A percentile compares a stretch with the other conserved stretches of the same genome.
These are phyloP conservation scores for Camillea tinctor DNA, from an alignment of 2,329 filamentous ascomycete genomes.

Conservation along the genomic window DNA sequence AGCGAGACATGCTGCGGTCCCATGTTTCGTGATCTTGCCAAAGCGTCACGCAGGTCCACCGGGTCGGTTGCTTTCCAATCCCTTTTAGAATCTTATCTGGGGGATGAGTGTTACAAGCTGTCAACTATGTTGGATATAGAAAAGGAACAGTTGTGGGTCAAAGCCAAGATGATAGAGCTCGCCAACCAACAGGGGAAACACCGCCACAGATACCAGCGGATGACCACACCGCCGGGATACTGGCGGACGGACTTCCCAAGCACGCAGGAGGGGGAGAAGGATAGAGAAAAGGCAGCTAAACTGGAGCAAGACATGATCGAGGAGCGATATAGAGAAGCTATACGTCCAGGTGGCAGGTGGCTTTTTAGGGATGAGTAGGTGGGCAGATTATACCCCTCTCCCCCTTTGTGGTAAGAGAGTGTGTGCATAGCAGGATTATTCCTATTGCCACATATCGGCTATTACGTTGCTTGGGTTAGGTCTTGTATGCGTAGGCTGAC, in stretches of 20 bases:
- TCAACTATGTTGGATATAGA: conserved; percentile 59
- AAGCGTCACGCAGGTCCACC: conserved; percentile 44
- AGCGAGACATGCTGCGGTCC: conserved; percentile 75
- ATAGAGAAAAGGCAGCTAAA: conserved; percentile 64
- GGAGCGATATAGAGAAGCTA: conserved; percentile 78
- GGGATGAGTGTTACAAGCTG: conserved; percentile 58
- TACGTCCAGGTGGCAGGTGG: conserved; percentile 74
- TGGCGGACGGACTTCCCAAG: conserved; percentile 88
- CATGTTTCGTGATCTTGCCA: conserved; percentile 66
- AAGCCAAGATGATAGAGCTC: conserved; percentile 71
- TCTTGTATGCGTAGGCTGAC: too few species aligned
- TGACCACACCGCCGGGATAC: conserved; percentile 77
- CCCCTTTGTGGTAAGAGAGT: too few species aligned
- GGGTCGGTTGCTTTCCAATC: conserved; percentile 24
- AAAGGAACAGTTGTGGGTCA: conserved; percentile 65
- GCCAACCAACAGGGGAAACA: conserved; percentile 78
- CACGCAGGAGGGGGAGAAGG: conserved; percentile 74
- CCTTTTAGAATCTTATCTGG: conserved; percentile 57
- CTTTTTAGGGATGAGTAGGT: conserved; percentile 74
- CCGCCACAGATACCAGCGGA: conserved; percentile 69
- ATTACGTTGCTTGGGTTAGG: too few species aligned
- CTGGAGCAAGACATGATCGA: conserved; percentile 64
- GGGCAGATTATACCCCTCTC: too few species aligned
- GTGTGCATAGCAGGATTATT: too few species aligned
- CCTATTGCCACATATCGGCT: too few species aligned